Evolutionary conservation across 208 protist genomes (phyloP).

Genomic region (Vickermania spadyakhi): DNA sequence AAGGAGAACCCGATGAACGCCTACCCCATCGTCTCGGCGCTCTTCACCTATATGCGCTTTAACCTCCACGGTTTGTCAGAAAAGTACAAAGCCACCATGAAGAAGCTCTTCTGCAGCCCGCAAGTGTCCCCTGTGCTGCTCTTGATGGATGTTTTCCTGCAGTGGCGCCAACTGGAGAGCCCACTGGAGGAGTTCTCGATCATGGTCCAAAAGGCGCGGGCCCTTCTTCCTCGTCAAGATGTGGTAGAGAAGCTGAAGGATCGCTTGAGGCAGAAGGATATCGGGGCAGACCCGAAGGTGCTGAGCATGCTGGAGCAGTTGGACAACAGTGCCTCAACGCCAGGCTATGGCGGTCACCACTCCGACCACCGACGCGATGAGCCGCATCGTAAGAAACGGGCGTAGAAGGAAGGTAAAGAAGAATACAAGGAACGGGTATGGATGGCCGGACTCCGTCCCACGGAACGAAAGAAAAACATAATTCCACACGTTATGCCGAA

Average conservation of each 20-base stretch:
- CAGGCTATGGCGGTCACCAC: not conserved
- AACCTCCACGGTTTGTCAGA: conserved; percentile 55
- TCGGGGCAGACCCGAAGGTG: conserved; percentile 16
- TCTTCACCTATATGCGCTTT: conserved; percentile 80
- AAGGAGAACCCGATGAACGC: conserved; percentile 12
- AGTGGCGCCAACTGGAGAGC: conserved; percentile 47
- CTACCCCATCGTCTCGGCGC: conserved; percentile 40
- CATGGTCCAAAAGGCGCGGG: conserved; percentile 4
- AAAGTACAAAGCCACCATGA: conserved; percentile 46
- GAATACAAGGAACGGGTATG: too few relatives aligned
- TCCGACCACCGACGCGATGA: too few relatives aligned
- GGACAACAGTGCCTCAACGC: conserved; percentile 8
- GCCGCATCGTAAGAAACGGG: too few relatives aligned
- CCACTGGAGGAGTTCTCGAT: conserved; percentile 27
- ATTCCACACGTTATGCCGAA: too few relatives aligned
- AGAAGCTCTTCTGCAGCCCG: conserved; percentile 40
- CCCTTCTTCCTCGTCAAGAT: conserved; percentile 11
- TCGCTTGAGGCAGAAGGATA: conserved; percentile 25
- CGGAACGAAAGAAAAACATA: too few relatives aligned
- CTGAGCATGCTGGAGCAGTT: conserved; percentile 30
- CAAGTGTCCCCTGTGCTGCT: conserved; percentile 13
- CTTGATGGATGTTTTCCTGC: conserved; percentile 70
- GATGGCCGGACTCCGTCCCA: too few relatives aligned
- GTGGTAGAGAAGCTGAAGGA: conserved; percentile 35
- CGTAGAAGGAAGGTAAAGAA: too few relatives aligned